Percentiles rank a stretch among this genome's conserved stretches.
phyloP scores from a whole-genome alignment of 192 early-diverging fungal genomes.

The Podila epigama region DNA sequence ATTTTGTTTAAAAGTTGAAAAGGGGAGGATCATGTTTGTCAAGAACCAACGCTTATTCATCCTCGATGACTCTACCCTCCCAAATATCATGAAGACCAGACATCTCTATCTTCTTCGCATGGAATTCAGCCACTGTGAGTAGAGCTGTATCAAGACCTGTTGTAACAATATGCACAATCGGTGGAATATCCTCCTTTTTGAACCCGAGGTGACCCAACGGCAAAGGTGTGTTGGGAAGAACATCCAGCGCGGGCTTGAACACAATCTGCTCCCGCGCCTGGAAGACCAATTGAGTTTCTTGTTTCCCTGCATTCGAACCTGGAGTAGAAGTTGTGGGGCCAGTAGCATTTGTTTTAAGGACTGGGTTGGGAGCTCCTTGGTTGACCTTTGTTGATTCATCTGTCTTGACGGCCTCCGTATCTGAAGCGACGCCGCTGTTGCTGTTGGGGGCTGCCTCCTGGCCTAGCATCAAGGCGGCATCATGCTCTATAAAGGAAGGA shows the following conservation, averaged over 20 bases:
- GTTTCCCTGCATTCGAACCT: no score
- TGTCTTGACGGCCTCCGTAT: no score
- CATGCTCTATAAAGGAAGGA: no score
- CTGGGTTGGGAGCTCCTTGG: not conserved
- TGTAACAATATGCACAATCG: constrained; percentile 38
- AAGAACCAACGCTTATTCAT: no score
- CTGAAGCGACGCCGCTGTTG: no score
- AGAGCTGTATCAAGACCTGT: constrained; percentile 25
- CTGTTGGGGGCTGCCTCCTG: no score
- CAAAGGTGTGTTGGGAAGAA: constrained; percentile 41
- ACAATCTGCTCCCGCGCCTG: constrained; percentile 39
- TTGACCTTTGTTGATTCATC: no score
- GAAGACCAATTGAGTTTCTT: constrained; percentile 18
- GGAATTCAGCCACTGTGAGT: constrained; percentile 27
- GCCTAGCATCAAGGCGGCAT: no score
- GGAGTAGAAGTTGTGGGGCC: no score
- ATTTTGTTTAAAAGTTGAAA: no score
- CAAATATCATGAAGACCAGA: constrained; percentile 41
- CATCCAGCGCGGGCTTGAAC: constrained; percentile 40
- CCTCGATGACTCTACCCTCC: constrained; percentile 30
- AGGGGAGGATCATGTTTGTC: no score
- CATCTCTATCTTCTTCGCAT: constrained; percentile 43
- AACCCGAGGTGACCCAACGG: constrained; percentile 41
- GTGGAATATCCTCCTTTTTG: constrained; percentile 48
- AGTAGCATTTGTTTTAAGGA: not conserved